Percentiles rank a stretch among this genome's conserved stretches.
Conservation (phyloP, 2,329 filamentous ascomycete species). For the Diaporthe australafricana region DNA sequence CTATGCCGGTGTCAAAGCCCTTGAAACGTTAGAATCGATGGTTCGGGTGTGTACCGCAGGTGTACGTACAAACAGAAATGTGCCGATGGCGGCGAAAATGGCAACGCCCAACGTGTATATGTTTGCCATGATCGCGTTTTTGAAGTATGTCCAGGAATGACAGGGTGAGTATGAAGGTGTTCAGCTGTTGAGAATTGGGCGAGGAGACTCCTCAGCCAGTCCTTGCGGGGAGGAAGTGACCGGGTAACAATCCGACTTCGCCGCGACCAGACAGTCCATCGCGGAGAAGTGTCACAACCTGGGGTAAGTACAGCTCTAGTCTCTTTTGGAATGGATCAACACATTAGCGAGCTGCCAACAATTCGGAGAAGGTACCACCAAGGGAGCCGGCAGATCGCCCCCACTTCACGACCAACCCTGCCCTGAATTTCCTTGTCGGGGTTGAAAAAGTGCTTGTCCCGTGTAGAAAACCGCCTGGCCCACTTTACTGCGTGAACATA, state of each 20-base stretch:
- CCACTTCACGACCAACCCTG: neutral
- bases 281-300: no score
- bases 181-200: neutral
- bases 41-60: neutral
- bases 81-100: conserved; percentile 68
- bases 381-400: neutral
- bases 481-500: no score
- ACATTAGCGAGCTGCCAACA: neutral
- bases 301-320: conserved; percentile 14
- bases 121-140: conserved; percentile 11
- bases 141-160: neutral
- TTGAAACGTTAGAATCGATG: conserved; percentile 39
- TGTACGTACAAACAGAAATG: conserved; percentile 65
- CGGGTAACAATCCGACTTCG: no score
- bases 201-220: neutral
- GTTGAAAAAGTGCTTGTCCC: no score
- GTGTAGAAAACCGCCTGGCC: no score
- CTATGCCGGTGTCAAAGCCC: conserved; percentile 71
- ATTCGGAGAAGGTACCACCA: neutral
- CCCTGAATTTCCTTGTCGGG: neutral
- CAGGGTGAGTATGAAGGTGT: neutral
- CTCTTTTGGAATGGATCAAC: neutral
- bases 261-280: no score
- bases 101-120: conserved; percentile 62
- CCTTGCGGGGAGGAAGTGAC: conserved; percentile 4